Conservation (phyloP, 2,329 filamentous ascomycete genomes). For the Madurella mycetomatis region DNA sequence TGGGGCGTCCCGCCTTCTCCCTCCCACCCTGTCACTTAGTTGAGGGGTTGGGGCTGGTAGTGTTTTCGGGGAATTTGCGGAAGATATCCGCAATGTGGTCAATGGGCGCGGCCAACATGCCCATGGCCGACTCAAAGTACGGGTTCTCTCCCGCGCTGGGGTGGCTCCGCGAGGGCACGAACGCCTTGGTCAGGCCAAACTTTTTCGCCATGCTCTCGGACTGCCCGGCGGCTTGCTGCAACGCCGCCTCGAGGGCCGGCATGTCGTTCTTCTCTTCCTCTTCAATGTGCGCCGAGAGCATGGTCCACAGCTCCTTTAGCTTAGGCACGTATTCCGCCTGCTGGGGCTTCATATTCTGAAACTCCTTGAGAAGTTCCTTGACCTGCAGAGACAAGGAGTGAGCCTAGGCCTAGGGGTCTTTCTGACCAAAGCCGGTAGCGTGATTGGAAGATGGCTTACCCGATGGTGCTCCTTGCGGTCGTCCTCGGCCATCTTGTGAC, state of each 20-base stretch:
- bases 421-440: background rate
- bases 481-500: constrained; percentile 7
- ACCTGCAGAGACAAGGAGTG: background rate
- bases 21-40: background rate
- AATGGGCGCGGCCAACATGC: constrained; percentile 5
- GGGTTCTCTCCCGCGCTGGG: constrained; percentile 10
- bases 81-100: constrained; percentile 7
- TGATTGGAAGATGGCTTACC: background rate
- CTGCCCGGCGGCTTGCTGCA: background rate
- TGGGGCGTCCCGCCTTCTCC: background rate
- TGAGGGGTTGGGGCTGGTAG: background rate
- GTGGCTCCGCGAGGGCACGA: constrained; percentile 9
- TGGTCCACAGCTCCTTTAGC: constrained; percentile 8
- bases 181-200: constrained; percentile 5
- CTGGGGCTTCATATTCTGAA: constrained; percentile 7
- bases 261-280: constrained; percentile 4
- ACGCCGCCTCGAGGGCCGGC: constrained; percentile 7
- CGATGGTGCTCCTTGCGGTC: constrained; percentile 10
- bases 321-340: constrained; percentile 3
- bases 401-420: background rate
- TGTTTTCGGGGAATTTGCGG: constrained; percentile 5
- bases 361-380: constrained; percentile 9
- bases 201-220: constrained; percentile 9
- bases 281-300: constrained; percentile 9
- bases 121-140: constrained; percentile 8